Conservation (phyloP, 2,329 filamentous ascomycete genomes). For the Lasiodiplodia sp. region DNA sequence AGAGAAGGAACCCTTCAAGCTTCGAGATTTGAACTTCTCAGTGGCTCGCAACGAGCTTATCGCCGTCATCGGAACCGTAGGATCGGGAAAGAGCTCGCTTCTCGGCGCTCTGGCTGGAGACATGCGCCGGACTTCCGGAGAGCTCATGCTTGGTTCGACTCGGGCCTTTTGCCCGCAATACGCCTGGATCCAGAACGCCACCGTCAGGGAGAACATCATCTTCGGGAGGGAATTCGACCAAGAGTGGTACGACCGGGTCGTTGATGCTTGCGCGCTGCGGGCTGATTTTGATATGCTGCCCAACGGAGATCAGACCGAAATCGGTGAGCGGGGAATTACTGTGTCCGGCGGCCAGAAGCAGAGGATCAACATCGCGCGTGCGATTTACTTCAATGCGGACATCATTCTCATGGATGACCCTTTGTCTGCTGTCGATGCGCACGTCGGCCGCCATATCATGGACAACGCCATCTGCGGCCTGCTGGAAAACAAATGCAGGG, state of each 20-base stretch:
- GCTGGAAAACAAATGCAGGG: conserved; percentile 85
- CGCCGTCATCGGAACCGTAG: conserved; percentile 88
- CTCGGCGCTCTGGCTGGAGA: conserved; percentile 90
- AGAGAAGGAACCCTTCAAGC: conserved; percentile 71
- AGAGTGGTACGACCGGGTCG: conserved; percentile 83
- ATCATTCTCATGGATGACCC: conserved; percentile 71
- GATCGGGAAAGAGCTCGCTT: conserved; percentile 88
- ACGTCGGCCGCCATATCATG: conserved; percentile 77
- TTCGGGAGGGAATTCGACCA: conserved; percentile 80
- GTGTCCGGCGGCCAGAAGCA: conserved; percentile 97
- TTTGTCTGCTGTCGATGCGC: conserved; percentile 64
- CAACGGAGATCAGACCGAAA: conserved; percentile 85
- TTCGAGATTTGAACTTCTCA: conserved; percentile 71
- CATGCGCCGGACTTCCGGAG: conserved; percentile 83
- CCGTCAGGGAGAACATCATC: conserved; percentile 85
- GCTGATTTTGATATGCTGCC: conserved; percentile 94
- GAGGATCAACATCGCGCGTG: conserved; percentile 88
- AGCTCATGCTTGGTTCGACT: conserved; percentile 77
- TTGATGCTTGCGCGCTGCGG: conserved; percentile 83
- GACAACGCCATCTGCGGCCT: conserved; percentile 92
- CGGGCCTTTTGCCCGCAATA: conserved; percentile 95
- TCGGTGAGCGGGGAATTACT: conserved; percentile 94
- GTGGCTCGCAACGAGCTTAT: conserved; percentile 79
- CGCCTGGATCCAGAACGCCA: conserved; percentile 96
- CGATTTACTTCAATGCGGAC: conserved; percentile 70